A percentile compares a stretch with the other conserved stretches of the same genome.
phyloP scores from a whole-genome alignment of 495 filamentous ascomycete species.

The Podospora fimiseda region DNA sequence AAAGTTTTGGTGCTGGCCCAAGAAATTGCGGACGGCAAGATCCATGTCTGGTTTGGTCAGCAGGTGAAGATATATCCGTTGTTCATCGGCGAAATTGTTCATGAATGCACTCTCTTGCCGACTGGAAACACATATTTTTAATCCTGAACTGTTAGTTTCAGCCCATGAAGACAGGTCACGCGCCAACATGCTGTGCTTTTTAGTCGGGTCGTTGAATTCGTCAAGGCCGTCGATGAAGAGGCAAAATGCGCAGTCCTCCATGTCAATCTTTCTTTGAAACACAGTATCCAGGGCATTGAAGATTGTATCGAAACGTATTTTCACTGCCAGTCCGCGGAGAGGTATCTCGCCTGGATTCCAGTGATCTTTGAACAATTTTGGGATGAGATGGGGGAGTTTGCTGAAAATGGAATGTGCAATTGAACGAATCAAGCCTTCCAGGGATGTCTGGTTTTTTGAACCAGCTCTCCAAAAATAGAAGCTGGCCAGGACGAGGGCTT shows the following conservation, averaged over 20 bases:
- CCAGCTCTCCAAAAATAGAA: neutral
- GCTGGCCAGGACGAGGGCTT: neutral
- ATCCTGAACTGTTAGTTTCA: neutral
- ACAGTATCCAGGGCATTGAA: neutral
- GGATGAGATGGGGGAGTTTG: neutral
- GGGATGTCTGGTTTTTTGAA: neutral
- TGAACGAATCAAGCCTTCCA: neutral
- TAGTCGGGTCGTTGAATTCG: neutral
- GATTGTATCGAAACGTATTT: neutral
- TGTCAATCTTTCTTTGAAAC: neutral
- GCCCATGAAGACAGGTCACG: neutral
- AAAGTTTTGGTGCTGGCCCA: neutral
- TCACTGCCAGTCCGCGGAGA: neutral
- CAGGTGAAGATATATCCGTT: neutral
- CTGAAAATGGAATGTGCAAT: neutral
- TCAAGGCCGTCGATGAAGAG: neutral
- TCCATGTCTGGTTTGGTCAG: neutral
- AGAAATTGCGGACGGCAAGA: neutral
- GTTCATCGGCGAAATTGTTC: neutral
- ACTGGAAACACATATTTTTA: neutral
- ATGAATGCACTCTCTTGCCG: neutral
- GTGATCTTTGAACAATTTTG: neutral
- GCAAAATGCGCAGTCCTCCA: neutral
- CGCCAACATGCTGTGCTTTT: neutral
- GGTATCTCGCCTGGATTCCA: neutral